A percentile compares a stretch with the other conserved stretches of the same genome.
phyloP scores from a whole-genome alignment of 148 eudicot species.

The Fagopyrum homotropicum region DNA sequence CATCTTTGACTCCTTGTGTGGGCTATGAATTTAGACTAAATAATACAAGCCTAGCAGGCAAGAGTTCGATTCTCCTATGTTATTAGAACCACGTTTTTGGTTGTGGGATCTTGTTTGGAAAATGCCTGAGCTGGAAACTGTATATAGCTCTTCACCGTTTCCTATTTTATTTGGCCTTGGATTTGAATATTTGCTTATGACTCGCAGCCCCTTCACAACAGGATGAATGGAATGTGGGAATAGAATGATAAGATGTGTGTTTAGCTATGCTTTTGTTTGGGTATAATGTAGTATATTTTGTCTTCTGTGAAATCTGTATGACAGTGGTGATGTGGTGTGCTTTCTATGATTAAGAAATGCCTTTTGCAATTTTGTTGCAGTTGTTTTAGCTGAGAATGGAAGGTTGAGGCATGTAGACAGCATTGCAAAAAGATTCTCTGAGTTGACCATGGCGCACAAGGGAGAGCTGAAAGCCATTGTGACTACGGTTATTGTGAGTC shows the following conservation, averaged over 20 bases:
- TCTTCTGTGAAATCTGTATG: neutral
- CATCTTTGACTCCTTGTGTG: neutral
- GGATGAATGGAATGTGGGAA: neutral
- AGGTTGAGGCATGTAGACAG: conserved; percentile 56
- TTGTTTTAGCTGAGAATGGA: conserved; percentile 70
- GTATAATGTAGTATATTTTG: neutral
- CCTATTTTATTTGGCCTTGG: neutral
- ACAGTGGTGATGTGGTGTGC: neutral
- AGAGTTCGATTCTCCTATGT: neutral
- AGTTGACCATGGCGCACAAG: conserved; percentile 81
- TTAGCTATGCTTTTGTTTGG: neutral
- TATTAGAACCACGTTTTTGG: neutral
- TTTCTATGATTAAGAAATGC: neutral
- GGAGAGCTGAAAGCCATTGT: conserved; percentile 81
- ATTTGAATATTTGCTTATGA: neutral
- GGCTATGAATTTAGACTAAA: neutral
- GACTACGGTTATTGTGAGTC: conserved; percentile 79
- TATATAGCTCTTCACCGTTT: neutral
- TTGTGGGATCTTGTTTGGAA: neutral
- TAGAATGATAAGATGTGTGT: neutral
- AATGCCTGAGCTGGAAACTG: neutral
- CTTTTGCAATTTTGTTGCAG: conserved; percentile 22
- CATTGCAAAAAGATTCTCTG: conserved; percentile 64
- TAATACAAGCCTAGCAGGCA: neutral
- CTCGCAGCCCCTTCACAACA: neutral